These are phyloP conservation scores for Mycena metata DNA, from an alignment of 768 basidiomycete species.

Conservation along the genomic window DNA sequence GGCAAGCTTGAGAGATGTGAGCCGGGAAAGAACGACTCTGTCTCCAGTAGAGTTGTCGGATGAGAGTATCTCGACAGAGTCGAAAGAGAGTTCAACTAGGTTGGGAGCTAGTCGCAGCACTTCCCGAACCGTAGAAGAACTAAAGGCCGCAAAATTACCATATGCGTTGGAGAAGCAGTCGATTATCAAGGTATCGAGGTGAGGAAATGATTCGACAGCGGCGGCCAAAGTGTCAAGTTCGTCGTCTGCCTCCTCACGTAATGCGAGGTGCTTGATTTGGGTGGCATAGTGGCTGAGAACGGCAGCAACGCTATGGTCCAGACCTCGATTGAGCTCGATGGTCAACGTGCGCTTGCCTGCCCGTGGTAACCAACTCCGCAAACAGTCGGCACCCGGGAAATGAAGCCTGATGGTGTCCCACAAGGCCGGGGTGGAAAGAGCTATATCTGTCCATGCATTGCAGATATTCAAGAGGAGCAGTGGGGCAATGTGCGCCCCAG, in stretches of 20 bases:
- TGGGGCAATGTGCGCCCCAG: background rate
- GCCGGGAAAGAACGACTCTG: no score
- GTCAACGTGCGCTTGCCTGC: background rate
- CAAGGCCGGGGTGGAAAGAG: background rate
- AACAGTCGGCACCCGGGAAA: background rate
- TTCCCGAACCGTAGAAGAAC: background rate
- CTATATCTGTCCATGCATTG: conserved; percentile 6
- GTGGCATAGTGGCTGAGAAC: no score
- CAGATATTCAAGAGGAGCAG: conserved; percentile 4
- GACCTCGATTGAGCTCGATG: no score
- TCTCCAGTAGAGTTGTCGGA: no score
- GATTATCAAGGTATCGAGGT: background rate
- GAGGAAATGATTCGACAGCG: background rate
- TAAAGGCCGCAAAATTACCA: background rate
- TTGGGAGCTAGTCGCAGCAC: background rate
- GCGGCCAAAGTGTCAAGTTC: no score
- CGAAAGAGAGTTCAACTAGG: background rate
- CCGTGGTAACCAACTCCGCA: background rate
- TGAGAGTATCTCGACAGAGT: no score
- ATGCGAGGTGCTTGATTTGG: no score
- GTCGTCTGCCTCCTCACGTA: no score
- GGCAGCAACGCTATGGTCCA: no score
- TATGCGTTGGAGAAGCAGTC: background rate
- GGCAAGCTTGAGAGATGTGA: no score
- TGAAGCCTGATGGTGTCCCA: background rate